Evolutionary conservation across 495 filamentous ascomycete genomes (phyloP), one percentile per base, ranked within the genome.

Genomic region (Penicillium goetzii): DNA sequence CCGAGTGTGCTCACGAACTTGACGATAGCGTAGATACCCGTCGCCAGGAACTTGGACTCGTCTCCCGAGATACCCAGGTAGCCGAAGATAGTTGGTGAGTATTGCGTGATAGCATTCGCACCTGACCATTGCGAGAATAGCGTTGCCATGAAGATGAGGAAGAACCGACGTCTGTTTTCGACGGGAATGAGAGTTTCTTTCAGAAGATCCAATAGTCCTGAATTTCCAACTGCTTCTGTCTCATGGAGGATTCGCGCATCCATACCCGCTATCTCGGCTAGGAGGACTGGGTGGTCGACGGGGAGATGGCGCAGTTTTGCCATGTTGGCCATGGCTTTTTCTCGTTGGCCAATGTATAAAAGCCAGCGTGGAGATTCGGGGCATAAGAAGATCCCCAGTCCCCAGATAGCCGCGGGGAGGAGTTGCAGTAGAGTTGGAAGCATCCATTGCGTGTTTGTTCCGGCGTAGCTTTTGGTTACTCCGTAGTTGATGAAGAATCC

Each of bases 351-450:
- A 55, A 78, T 76, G 49, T 84, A 80, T 3, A 88, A 82, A 6
- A 90, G 83, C 79, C 84, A 90, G 34, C 89, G 80, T 1, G 89
- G 88, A 6, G 86, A 87, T 64, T 90, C 88, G 52, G 86, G 83
- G 70, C 80, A 84, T 23, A 85, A 54, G 12, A 81, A 66, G 70
- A 84, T 81, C 65, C 83, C 80, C 33, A 75, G 25, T 58, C 84
- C 83, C 49, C 89, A 82, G 36, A 85, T 75, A 30, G 81, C 45
- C 0, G 86, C 86, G 0, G 88, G 87, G 0, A 91, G 72, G 10
- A 80, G 80, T 67, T 90, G 88, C 43, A 89, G 72, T 10, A 85
- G 74, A 0, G 89, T 81, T 4, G 88, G 88, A 19, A 89, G 78
- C 73, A 88, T 83, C 68, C 71, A 73, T 74, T 85, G 89, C 62